Percentiles rank a stretch among this genome's conserved stretches.
These are phyloP conservation scores for Candida sp. DNA, from an alignment of 1,139 yeast species.

Conservation along the genomic window DNA sequence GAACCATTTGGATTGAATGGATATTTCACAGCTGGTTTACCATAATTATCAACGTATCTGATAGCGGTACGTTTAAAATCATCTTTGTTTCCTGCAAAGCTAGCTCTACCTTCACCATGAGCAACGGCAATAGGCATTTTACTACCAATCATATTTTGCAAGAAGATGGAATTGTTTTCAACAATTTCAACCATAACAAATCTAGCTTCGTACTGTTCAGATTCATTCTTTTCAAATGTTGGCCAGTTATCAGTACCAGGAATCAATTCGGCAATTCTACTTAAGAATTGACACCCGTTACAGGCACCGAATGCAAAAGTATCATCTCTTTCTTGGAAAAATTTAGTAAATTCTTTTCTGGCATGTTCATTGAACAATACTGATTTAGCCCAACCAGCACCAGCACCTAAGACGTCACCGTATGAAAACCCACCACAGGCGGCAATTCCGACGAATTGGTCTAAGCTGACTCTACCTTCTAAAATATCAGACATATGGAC, in stretches of 20 bases:
- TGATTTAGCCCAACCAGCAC: slow-evolving; percentile 99
- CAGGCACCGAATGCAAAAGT: slow-evolving; percentile 99
- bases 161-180: slow-evolving; percentile 63
- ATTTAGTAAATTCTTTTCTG: slow-evolving; percentile 69
- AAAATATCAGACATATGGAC: slow-evolving; percentile 96
- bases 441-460: slow-evolving; percentile 87
- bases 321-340: slow-evolving; percentile 83
- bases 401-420: slow-evolving; percentile 99
- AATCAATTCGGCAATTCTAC: slow-evolving; percentile 81
- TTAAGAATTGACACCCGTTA: slow-evolving; percentile 97
- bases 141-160: slow-evolving; percentile 89
- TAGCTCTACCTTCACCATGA: slow-evolving; percentile 97
- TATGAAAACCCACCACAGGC: slow-evolving; percentile 99
- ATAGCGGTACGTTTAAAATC: slow-evolving; percentile 54
- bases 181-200: slow-evolving; percentile 85
- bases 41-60: slow-evolving; percentile 88
- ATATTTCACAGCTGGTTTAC: slow-evolving; percentile 73
- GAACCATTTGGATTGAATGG: slow-evolving; percentile 99
- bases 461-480: slow-evolving; percentile 67
- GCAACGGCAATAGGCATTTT: slow-evolving; percentile 96
- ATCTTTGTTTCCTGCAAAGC: slow-evolving; percentile 47
- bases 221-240: slow-evolving; percentile 81
- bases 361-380: slow-evolving; percentile 84
- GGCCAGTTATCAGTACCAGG: slow-evolving; percentile 99
- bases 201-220: slow-evolving; percentile 98